Evolutionary conservation across 192 early-diverging fungal genomes (phyloP).

Genomic region (Dissophora globulifera): DNA sequence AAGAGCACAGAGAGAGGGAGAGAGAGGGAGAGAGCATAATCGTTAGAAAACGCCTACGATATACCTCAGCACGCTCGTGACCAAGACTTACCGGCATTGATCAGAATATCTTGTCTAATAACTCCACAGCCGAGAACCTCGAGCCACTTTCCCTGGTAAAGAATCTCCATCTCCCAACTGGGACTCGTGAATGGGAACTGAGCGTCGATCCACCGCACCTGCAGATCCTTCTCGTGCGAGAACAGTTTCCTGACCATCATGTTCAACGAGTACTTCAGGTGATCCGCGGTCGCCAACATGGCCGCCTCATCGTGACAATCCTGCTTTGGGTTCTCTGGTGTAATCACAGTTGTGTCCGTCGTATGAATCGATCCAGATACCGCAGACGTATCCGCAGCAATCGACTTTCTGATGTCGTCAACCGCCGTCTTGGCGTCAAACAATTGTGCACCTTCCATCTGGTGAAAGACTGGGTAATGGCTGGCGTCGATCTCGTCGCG

Average conservation of each 20-base stretch:
- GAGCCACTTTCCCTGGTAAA: conserved; percentile 93
- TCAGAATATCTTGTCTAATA: conserved; percentile 85
- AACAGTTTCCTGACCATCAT: conserved; percentile 82
- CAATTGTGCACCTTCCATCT: conserved; percentile 93
- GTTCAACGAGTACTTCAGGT: conserved; percentile 88
- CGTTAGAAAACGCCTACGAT: too few species aligned
- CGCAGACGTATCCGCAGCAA: conserved; percentile 16
- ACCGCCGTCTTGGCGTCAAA: conserved; percentile 62
- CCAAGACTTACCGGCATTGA: conserved; percentile 70
- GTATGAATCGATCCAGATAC: conserved; percentile 46
- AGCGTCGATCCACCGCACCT: conserved; percentile 94
- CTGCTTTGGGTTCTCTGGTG: conserved; percentile 80
- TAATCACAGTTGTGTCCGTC: conserved; percentile 63
- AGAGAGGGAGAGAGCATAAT: too few species aligned
- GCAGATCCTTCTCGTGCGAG: conserved; percentile 67
- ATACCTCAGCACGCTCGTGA: too few species aligned
- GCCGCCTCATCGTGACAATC: conserved; percentile 69
- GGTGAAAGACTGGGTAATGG: conserved; percentile 98
- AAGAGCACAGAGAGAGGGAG: background rate
- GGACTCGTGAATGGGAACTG: conserved; percentile 97
- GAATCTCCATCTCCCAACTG: conserved; percentile 96
- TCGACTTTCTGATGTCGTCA: conserved; percentile 46
- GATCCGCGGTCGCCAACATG: conserved; percentile 64
- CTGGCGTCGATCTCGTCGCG: conserved; percentile 95
- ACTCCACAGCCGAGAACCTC: conserved; percentile 95